Conservation (phyloP, 1,139 yeast genomes). For the Hemisphaericaspora xylofermentans region DNA sequence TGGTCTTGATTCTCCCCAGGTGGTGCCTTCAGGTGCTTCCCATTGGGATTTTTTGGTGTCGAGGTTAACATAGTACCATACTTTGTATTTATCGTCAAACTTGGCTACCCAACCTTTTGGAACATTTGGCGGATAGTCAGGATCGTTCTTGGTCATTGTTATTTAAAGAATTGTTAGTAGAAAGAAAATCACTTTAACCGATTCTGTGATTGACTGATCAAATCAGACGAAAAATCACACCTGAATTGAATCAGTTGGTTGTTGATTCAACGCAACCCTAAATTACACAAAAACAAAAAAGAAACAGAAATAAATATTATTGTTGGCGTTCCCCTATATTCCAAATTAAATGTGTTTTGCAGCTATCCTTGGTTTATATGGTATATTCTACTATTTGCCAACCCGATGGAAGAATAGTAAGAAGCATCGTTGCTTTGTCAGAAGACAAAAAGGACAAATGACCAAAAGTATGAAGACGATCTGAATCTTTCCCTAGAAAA, state of each 20-base stretch:
- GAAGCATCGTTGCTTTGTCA: too few relatives aligned
- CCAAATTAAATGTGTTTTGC: not conserved
- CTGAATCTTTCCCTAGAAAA: too few relatives aligned
- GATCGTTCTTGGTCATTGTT: constrained; percentile 20
- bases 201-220: too few relatives aligned
- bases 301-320: not conserved
- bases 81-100: constrained; percentile 76
- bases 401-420: too few relatives aligned
- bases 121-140: constrained; percentile 48
- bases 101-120: constrained; percentile 88
- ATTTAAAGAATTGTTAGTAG: not conserved
- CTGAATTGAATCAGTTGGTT: not conserved
- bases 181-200: too few relatives aligned
- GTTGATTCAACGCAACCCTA: too few relatives aligned
- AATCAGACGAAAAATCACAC: not conserved
- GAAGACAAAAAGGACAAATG: not conserved
- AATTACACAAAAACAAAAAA: not conserved
- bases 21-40: constrained; percentile 77
- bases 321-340: too few relatives aligned
- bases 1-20: constrained; percentile 11
- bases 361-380: not conserved
- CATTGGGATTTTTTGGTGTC: constrained; percentile 80
- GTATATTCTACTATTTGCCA: not conserved
- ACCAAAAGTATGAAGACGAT: too few relatives aligned
- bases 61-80: constrained; percentile 75